Evolutionary conservation across 2,329 filamentous ascomycete genomes (phyloP), one percentile per base, ranked within the genome.

Genomic region (Phialophora tarda): DNA sequence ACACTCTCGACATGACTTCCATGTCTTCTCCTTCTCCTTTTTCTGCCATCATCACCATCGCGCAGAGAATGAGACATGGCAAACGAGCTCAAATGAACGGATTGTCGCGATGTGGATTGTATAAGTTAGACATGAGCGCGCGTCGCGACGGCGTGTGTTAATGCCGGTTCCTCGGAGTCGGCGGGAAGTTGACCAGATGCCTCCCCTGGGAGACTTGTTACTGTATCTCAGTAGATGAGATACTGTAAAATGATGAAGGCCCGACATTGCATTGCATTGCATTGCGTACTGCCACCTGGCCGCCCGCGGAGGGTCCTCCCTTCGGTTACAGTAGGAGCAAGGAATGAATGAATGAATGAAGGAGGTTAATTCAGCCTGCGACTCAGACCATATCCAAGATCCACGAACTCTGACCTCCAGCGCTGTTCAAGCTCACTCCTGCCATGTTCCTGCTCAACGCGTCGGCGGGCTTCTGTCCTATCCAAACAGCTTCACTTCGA

Each of bases 401-500:
- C 68, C 68, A 70, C 56, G 32, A 62, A 32, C 63, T 66, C 26
- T 55, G 62, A 7, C 58, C 54, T 14, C 60, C 63, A 34, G 28
- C 51, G 17, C 11, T 56, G 17, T 54, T 62, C 17, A 41, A 55
- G 24, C 55, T 59, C 14, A 53, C 24, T 0, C 59, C 62, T 11
- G 53, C 32, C 59, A 68, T 59, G 12, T 44, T 61, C 38, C 54
- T 64, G n/a, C 54, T 64, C 51, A 69, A 44, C 2, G 64, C 64
- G 26, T 71, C 69, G 7, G 54, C 65, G 0, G 64, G 62, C 53
- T 75, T 74, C 67, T 78, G 76, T 1, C 81, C 81, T 41, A 83
- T 70, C 81, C 81, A 82, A 62, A 80, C 74, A 6, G 75, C 71
- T 67, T 82, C 77, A 4, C 79, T 75, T 11, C 76, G 73, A 64